Evolutionary conservation across 805 yeast species (phyloP).

Genomic region (Saccharomycopsis fermentans): DNA sequence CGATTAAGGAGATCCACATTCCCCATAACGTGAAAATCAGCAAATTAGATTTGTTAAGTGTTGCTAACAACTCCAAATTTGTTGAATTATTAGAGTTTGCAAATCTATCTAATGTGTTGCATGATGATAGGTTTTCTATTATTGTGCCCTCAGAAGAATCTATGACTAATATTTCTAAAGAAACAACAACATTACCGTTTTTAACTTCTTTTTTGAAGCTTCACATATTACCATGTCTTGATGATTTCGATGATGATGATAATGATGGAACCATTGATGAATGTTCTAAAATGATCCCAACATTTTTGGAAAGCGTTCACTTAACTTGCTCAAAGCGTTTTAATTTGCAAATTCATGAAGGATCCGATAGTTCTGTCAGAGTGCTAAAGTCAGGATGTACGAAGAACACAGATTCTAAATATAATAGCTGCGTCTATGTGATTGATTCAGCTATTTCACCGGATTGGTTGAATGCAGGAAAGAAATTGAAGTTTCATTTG

Average conservation of each 20-base stretch:
- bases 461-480: conserved; percentile 44
- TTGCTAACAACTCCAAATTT: conserved; percentile 36
- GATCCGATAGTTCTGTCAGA: conserved; percentile 47
- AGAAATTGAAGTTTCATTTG: conserved; percentile 46
- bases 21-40: conserved; percentile 49
- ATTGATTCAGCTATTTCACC: conserved; percentile 61
- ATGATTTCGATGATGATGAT: background rate
- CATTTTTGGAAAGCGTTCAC: conserved; percentile 36
- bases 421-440: conserved; percentile 44
- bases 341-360: conserved; percentile 35
- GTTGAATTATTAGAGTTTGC: conserved; percentile 36
- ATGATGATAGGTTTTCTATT: conserved; percentile 41
- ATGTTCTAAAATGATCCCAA: conserved; percentile 38
- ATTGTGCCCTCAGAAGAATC: conserved; percentile 61
- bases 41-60: conserved; percentile 42
- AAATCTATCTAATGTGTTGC: conserved; percentile 34
- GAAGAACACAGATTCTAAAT: conserved; percentile 21
- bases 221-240: conserved; percentile 51
- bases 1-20: conserved; percentile 43
- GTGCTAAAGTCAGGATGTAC: conserved; percentile 55
- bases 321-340: conserved; percentile 34
- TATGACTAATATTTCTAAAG: conserved; percentile 30
- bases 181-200: conserved; percentile 30
- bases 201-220: conserved; percentile 48
- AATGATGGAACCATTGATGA: conserved; percentile 26